phyloP scores from a whole-genome alignment of 257 asterid species.

The Solanum dulcamara region DNA sequence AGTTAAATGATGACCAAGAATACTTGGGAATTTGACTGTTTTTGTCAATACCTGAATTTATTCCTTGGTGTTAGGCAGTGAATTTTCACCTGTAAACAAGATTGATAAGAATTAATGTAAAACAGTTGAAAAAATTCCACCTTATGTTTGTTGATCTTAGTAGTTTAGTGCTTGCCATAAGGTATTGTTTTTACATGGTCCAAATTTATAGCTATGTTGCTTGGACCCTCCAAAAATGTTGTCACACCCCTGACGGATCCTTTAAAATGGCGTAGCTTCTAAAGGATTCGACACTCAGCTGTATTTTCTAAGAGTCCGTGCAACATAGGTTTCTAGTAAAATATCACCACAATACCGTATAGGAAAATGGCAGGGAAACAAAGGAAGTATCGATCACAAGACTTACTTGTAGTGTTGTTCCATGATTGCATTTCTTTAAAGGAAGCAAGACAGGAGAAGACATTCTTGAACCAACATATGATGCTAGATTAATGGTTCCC shows the following conservation, averaged over 20 bases:
- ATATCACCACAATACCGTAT: neutral
- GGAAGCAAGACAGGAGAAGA: slow-evolving; percentile 59
- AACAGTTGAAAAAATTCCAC: neutral
- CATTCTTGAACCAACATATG: slow-evolving; percentile 30
- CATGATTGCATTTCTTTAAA: slow-evolving; percentile 58
- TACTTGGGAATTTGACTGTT: neutral
- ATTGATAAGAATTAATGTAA: neutral
- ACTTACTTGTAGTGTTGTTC: slow-evolving; percentile 62
- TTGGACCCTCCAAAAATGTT: neutral
- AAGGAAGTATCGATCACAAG: neutral
- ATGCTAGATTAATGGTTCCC: slow-evolving; percentile 45
- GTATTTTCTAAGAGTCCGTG: neutral
- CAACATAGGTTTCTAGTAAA: neutral
- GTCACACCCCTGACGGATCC: neutral
- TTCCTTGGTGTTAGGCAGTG: slow-evolving; percentile 56
- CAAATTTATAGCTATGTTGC: neutral
- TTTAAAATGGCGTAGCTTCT: neutral
- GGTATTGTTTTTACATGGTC: neutral
- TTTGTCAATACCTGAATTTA: slow-evolving; percentile 37
- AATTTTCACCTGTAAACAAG: slow-evolving; percentile 50
- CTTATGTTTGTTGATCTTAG: neutral
- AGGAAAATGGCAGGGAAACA: neutral
- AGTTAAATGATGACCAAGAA: too few species aligned
- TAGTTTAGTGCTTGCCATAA: neutral
- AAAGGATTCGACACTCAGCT: neutral